A percentile compares a stretch with the other conserved stretches of the same genome.
Conservation (phyloP, 495 filamentous ascomycete genomes). For the Oleoguttula mirabilis region DNA sequence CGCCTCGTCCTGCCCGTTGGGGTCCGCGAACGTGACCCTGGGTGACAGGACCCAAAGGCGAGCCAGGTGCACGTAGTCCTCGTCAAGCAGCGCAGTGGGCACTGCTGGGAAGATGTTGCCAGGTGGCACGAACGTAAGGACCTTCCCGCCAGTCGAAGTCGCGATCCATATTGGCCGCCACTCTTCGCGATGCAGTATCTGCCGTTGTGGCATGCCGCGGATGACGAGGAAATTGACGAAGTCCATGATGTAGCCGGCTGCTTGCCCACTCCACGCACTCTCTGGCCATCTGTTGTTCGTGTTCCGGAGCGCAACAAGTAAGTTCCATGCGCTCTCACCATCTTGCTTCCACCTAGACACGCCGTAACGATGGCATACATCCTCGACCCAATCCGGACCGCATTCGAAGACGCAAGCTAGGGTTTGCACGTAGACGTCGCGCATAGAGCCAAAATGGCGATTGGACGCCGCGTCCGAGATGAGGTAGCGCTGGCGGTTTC, state of each 20-base stretch:
- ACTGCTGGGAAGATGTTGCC: constrained; percentile 7
- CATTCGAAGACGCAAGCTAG: constrained; percentile 23
- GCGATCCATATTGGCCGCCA: constrained; percentile 17
- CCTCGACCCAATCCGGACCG: constrained; percentile 21
- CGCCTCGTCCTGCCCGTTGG: neutral
- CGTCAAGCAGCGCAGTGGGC: constrained; percentile 12
- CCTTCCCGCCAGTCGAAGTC: constrained; percentile 5
- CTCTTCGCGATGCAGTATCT: constrained; percentile 4
- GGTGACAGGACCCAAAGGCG: constrained; percentile 20
- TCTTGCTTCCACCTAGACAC: constrained; percentile 18
- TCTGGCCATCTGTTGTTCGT: constrained; percentile 14
- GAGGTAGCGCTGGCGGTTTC: constrained; percentile 17
- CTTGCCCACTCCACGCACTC: constrained; percentile 8
- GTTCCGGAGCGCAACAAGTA: constrained; percentile 16
- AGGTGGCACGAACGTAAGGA: constrained; percentile 15
- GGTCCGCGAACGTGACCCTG: constrained; percentile 6
- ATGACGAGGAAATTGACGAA: constrained; percentile 21
- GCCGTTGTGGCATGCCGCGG: constrained; percentile 16
- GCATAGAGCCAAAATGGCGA: constrained; percentile 20
- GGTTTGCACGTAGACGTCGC: constrained; percentile 23
- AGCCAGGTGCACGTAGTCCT: constrained; percentile 16
- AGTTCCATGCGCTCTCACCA: constrained; percentile 5
- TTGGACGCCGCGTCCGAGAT: constrained; percentile 7
- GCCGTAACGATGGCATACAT: constrained; percentile 18
- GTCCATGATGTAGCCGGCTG: constrained; percentile 15